Evolutionary conservation across 495 filamentous ascomycete genomes (phyloP), one percentile per base, ranked within the genome.

Genomic region (Penicillium manginii): DNA sequence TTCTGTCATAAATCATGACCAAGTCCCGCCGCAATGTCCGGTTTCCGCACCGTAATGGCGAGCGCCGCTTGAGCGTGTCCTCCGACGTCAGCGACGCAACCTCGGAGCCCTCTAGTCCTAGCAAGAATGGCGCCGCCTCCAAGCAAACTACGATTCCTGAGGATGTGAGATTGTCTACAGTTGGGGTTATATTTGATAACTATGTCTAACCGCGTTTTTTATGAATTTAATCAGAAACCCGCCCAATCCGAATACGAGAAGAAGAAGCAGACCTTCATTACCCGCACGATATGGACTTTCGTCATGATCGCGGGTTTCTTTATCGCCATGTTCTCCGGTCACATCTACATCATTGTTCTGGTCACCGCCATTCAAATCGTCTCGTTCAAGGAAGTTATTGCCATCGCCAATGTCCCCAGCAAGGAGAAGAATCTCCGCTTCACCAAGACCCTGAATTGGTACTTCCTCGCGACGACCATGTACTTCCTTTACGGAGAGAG

Each of bases 381-480:
- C 54, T 97, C 92, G 12, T 99, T 98, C 84, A 98, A 98, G 78
- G 96, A 99, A 72, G 96, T 99, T 60, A 97, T 99, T 69, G 92
- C 93, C 54, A 99, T 99, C 64, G 89, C 94, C 62, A 96, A 92
- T 73, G 91, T 97, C 9, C 92, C 93, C 26, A 96, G 91, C 66
- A 85, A 89, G 59, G 93, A 93, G 59, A 88, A 93, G 74, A 91
- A 93, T 69, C 80, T 98, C 21, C 89, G 88, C 21, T 96, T 96
- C 69, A 97, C 96, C 64, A 96, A 97, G 78, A 88, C 88, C 59
- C 75, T 99, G 67, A 97, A 97, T 70, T 99, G 96, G 96, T 99
- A 99, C 73, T 99, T 96, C 77, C 81, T 99, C 58, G 96, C 91
- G n/a, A 89, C 90, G 17, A 94, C 92, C 54, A 98, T 98, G 94